Evolutionary conservation across 257 asterid genomes (phyloP), one percentile per base, ranked within the genome.

Genomic region (Ilex aquifolium): DNA sequence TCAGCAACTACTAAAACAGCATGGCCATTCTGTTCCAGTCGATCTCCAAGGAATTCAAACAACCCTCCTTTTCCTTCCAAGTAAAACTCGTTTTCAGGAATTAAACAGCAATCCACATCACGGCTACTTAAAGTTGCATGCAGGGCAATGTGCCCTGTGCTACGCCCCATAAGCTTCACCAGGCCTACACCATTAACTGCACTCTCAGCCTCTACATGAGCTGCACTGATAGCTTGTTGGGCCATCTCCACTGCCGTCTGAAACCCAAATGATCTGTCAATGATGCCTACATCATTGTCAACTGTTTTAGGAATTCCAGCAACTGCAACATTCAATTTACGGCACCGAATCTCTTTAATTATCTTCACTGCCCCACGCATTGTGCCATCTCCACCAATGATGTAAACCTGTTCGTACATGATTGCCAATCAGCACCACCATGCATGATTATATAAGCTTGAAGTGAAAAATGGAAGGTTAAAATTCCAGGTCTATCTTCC

Each of bases 101-200:
- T 87, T 57, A 90, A 71, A 32, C 97, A 87, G 62, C 95, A 85
- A 44, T 90, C 96, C 3, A 85, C 96, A 5, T 85, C 90, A 0
- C 95, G 86, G 74, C 95, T 90, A 71, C 92, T 83, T 44, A 87
- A 46, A 32, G 95, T 90, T 6, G 97, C 85, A 52, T 87, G 66
- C 16, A 87, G 84, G 44, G 95, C 88, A 13, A 90, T 90, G 73
- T 87, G 95, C 32, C 97, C 96, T 0, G 95, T 83, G 79, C 90
- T 83, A 7, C 95, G 96, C 0, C 96, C 96, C 97, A 87, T 90
- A 11, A 90, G 93, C 69, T 90, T 90, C 46, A 90, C 97, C 51
- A 90, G 57, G 30, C 95, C 96, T 9, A 87, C 61, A 17, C 97
- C 95, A 39, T 90, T 87, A 29, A 82, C 91, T 0, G 86, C 96